A percentile compares a stretch with the other conserved stretches of the same genome.
phyloP scores from a whole-genome alignment of 2,329 filamentous ascomycete species.

The Stagonosporopsis rhizophila region DNA sequence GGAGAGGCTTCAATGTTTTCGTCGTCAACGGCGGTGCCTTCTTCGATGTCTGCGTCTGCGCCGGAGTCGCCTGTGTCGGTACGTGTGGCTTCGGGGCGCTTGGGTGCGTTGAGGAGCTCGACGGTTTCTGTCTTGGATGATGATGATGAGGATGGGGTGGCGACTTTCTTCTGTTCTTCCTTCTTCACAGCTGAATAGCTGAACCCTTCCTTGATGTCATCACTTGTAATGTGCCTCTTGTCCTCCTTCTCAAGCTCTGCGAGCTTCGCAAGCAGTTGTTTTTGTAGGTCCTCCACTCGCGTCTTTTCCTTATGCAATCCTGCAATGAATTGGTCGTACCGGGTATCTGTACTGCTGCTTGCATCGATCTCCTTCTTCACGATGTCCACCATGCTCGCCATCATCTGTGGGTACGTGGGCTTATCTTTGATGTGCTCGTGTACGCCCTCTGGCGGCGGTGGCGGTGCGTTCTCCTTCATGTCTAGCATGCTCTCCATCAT shows the following conservation, averaged over 20 bases:
- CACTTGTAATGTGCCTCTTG: conserved; percentile 89
- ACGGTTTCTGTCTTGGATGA: conserved; percentile 47
- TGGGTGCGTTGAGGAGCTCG: conserved; percentile 78
- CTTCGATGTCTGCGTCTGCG: conserved; percentile 68
- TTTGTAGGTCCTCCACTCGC: conserved; percentile 81
- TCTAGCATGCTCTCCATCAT: conserved; percentile 81
- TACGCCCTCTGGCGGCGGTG: conserved; percentile 80
- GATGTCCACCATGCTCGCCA: conserved; percentile 93
- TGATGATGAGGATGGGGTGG: conserved; percentile 35
- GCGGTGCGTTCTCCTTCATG: conserved; percentile 63
- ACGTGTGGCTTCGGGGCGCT: conserved; percentile 46
- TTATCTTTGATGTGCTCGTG: conserved; percentile 76
- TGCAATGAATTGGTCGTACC: conserved; percentile 77
- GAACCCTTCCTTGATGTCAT: conserved; percentile 87
- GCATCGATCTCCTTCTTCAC: conserved; percentile 87
- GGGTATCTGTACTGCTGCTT: conserved; percentile 66
- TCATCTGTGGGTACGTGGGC: conserved; percentile 94
- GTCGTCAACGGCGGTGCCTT: conserved; percentile 54
- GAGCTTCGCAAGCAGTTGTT: conserved; percentile 75
- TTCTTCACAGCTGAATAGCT: conserved; percentile 78
- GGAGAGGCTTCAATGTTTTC: conserved; percentile 78
- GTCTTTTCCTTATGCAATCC: conserved; percentile 78
- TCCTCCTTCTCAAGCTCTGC: conserved; percentile 85
- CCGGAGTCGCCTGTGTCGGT: conserved; percentile 60
- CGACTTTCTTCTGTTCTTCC: conserved; percentile 30